Evolutionary conservation across 139 green algal genomes (phyloP), one percentile per base, ranked within the genome.

Genomic region (Tetradesmus obliquus): DNA sequence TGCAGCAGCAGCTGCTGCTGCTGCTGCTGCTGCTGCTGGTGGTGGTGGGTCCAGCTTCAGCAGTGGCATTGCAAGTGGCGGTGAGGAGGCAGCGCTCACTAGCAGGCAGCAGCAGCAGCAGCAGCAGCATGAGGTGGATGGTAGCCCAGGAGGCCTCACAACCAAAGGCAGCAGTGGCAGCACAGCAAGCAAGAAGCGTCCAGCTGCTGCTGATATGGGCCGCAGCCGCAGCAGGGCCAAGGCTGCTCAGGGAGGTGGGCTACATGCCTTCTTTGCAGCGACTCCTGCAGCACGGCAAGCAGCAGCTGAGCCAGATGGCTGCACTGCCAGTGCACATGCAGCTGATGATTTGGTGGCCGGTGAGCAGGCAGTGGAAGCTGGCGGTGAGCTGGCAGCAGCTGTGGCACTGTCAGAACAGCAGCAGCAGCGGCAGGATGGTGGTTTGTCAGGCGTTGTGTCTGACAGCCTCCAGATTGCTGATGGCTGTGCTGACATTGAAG

Each of bases 71-170:
- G 82, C 66, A 6, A 74, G 66, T 74, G 66, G 66, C 3, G 66
- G n/a, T 74, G 66, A 74, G 66, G 66, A 74, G 66, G 66, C 66
- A 5, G 66, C n/a, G 66, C 66, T 74, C 15, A 51, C 84, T 32
- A 85, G 83, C 90, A 88, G 51, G n/a, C 66, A 74, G 66, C 66
- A 74, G 66, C 66, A 71, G 60, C 60, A 12, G 5, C 60, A 71
- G 9, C 60, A 71, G 60, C 60, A 71, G 60, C 60, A 71, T 10
- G 10, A 71, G 60, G 60, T 13, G 19, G 15, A 3, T 24, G 55
- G 58, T 7, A 76, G 66, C 66, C 13, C 66, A 8, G 2, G 5
- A 4, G 15, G 22, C 13, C 20, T 62, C 53, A 66, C 82, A 19
- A 8, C 22, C 15, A n/a, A 76, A 76, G 66, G 66, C 66, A 24